A percentile compares a stretch with the other conserved stretches of the same genome.
These are phyloP conservation scores for Aaosphaeria arxii DNA, from an alignment of 2,329 filamentous ascomycete genomes.

Conservation along the genomic window DNA sequence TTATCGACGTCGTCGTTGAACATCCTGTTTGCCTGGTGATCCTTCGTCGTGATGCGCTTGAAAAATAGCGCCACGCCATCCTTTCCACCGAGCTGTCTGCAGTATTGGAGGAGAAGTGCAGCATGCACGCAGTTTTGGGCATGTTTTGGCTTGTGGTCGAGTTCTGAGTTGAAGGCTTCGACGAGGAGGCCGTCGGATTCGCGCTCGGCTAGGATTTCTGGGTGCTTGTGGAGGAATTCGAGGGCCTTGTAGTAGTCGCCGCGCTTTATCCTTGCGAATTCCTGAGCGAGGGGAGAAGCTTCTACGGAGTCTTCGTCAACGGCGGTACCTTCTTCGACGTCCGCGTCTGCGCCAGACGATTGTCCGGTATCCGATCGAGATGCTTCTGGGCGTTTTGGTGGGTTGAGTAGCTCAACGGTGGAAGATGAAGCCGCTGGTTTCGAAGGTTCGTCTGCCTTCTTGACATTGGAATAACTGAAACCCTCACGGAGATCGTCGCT, in stretches of 20 bases:
- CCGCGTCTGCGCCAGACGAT: conserved; percentile 60
- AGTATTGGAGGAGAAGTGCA: conserved; percentile 90
- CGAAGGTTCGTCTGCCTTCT: conserved; percentile 30
- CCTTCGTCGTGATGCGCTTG: conserved; percentile 86
- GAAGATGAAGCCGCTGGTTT: conserved; percentile 21
- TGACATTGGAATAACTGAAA: conserved; percentile 82
- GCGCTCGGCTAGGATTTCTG: conserved; percentile 73
- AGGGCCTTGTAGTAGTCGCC: conserved; percentile 72
- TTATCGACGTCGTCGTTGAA: conserved; percentile 91
- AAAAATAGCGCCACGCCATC: conserved; percentile 93
- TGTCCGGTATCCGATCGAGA: conserved; percentile 42
- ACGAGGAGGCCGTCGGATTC: conserved; percentile 90
- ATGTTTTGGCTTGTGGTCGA: conserved; percentile 72
- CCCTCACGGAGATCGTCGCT: conserved; percentile 86
- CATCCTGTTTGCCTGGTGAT: conserved; percentile 84
- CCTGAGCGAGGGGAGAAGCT: conserved; percentile 72
- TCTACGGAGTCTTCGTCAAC: conserved; percentile 71
- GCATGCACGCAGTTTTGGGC: conserved; percentile 89
- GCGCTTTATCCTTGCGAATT: conserved; percentile 75
- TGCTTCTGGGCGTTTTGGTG: conserved; percentile 44
- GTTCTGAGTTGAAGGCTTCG: conserved; percentile 84
- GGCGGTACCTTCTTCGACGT: conserved; percentile 54
- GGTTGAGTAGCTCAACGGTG: conserved; percentile 73
- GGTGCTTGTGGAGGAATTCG: conserved; percentile 75
- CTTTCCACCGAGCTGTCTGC: conserved; percentile 79